Base-by-base conservation (phyloP, 495 filamentous ascomycete genomes). In the Aspergillus campestris region DNA sequence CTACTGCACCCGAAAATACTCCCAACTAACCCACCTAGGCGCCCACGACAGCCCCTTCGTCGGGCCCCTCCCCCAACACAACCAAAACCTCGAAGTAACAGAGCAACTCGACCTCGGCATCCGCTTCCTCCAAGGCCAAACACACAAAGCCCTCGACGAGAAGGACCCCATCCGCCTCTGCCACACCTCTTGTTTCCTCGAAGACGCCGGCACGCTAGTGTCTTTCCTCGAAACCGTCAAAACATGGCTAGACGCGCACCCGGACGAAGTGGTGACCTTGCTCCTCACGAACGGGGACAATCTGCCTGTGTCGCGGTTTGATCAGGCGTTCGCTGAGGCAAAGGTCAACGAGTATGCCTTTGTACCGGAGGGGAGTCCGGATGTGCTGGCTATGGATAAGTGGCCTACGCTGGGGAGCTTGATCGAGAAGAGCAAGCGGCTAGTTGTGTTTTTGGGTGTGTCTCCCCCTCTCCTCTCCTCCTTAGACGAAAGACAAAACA, bases 1-100 rank as follows among this genome's bases (percentile, higher is more conserved):
- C 36, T 75, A 83, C 45, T 87, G 83, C 64, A 55, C 57, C 38
- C 75, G 77, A 10, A 58, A 67, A 6, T 87, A 85, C 68, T 78
- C 72, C 56, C 78, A 82, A 42, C 66, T 87, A 49, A 82, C 82
- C 1, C 73, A 82, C 51, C 69, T 87, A 54, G 84, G 83, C 13
- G 75, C 83, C 24, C 84, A 89, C 60, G 77, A 87, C 59, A 75
- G 73, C 29, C 58, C 83, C 42, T 87, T 87, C 56, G 73, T 86
- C 32, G 72, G 73, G 28, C 70, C 75, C 42, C 69, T 77, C 11
- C 62, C 77, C 6, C 68, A 76, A 12, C 80, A 83, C 3, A 86
- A 87, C 51, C 84, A 87, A 55, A 81, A 73, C 54, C 73, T 77
- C 61, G 73, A 79, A 52, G 72, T 82, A 27, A 79, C 77, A n/a